A percentile compares a stretch with the other conserved stretches of the same genome.
These are phyloP conservation scores for Fusarium longipes DNA, from an alignment of 2,329 filamentous ascomycete species.

Conservation along the genomic window DNA sequence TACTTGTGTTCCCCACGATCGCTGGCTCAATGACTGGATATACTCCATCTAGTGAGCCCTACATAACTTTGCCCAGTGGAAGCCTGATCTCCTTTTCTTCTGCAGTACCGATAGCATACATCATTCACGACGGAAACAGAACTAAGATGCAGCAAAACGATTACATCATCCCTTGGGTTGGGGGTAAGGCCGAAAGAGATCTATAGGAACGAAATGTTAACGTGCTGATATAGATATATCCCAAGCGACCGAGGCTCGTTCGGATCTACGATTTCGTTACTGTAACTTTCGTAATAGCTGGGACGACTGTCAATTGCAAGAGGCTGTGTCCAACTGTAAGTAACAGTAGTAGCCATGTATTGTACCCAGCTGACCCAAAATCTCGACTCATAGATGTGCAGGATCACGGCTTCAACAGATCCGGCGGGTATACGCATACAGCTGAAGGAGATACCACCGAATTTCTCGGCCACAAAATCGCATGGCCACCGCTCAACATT, in stretches of 20 bases:
- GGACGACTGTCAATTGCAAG: neutral
- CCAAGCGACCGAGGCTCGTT: too few relatives aligned
- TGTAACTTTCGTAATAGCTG: too few relatives aligned
- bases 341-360: too few relatives aligned
- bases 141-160: too few relatives aligned
- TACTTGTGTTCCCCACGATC: conserved; percentile 8
- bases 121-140: conserved; percentile 14
- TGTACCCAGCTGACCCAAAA: too few relatives aligned
- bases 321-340: neutral
- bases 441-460: neutral
- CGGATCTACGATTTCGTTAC: too few relatives aligned
- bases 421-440: fast-evolving
- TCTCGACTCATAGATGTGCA: neutral
- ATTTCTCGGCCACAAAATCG: neutral
- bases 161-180: neutral
- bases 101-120: neutral
- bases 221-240: neutral
- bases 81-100: fast-evolving
- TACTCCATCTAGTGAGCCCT: neutral
- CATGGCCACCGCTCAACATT: conserved; percentile 7
- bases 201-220: too few relatives aligned
- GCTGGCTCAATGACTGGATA: conserved; percentile 31
- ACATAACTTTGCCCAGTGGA: neutral
- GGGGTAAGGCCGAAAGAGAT: too few relatives aligned
- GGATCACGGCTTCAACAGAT: neutral